These are phyloP conservation scores for Acanthamoeba royreba DNA, from an alignment of 208 protist species.

Conservation along the genomic window DNA sequence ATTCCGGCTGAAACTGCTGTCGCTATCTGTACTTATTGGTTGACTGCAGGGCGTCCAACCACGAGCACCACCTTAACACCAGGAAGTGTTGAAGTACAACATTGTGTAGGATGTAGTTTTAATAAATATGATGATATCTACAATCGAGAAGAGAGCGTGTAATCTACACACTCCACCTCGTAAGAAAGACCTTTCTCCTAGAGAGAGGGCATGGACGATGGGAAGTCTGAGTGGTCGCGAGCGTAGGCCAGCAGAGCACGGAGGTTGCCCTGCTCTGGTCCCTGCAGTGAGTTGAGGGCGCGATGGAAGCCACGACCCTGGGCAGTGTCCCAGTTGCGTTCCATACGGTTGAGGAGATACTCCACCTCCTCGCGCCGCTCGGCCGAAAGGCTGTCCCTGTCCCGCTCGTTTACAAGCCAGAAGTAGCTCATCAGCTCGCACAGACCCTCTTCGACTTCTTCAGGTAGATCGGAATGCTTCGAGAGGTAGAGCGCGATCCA, in stretches of 20 bases:
- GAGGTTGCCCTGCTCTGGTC: background rate
- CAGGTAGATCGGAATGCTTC: background rate
- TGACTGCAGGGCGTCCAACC: too few relatives aligned
- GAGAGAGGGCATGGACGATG: background rate
- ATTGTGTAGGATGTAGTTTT: too few relatives aligned
- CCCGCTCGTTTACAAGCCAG: background rate
- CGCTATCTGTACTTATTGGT: too few relatives aligned
- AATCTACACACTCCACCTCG: too few relatives aligned
- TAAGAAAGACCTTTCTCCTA: too few relatives aligned
- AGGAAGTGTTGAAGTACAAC: too few relatives aligned
- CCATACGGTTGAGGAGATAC: slow-evolving; percentile 13
- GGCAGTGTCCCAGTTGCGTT: background rate
- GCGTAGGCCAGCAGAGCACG: background rate
- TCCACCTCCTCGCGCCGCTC: background rate
- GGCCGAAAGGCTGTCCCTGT: background rate
- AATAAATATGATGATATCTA: too few relatives aligned
- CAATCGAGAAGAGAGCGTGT: too few relatives aligned
- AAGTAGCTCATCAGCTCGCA: slow-evolving; percentile 40
- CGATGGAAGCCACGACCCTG: slow-evolving; percentile 35
- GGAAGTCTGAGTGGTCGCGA: background rate
- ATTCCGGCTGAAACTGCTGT: too few relatives aligned
- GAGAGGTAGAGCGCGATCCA: background rate
- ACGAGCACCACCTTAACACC: too few relatives aligned
- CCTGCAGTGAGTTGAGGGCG: background rate
- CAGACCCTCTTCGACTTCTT: slow-evolving; percentile 37